Evolutionary conservation across 495 filamentous ascomycete species (phyloP).

Genomic region (Neurospora sp.): DNA sequence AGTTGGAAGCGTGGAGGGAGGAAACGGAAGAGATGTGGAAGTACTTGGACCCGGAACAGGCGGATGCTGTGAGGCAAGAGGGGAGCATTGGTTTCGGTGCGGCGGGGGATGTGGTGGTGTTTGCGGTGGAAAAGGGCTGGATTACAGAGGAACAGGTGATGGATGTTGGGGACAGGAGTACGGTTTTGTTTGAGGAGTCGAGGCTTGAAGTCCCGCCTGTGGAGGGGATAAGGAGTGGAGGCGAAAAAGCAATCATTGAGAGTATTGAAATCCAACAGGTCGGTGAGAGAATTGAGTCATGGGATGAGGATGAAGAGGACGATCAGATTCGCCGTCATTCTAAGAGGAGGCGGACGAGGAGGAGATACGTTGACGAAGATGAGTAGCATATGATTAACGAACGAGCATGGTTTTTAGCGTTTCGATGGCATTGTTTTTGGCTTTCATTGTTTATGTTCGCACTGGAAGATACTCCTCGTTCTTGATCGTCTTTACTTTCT

Average conservation of each 20-base stretch:
- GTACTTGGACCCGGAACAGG: slow-evolving; percentile 7
- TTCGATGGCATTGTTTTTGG: neutral
- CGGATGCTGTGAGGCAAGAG: neutral
- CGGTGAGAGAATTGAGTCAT: neutral
- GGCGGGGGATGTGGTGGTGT: slow-evolving; percentile 33
- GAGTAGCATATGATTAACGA: neutral
- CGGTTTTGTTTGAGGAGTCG: neutral
- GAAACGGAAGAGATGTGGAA: slow-evolving; percentile 31
- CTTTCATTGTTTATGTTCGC: neutral
- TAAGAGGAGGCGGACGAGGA: neutral
- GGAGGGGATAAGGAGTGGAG: neutral
- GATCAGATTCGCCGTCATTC: neutral
- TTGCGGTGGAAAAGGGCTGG: slow-evolving; percentile 36
- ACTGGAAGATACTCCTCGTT: neutral
- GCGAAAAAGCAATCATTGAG: neutral
- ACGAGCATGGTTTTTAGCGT: neutral
- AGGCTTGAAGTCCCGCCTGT: neutral
- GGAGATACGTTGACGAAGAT: neutral
- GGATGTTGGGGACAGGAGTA: slow-evolving; percentile 10
- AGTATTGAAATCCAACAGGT: neutral
- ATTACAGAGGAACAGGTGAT: slow-evolving; percentile 33
- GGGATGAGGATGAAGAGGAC: neutral
- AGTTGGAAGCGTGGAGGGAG: slow-evolving; percentile 24
- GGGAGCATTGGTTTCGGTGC: neutral
- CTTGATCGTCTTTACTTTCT: neutral